Conservation (phyloP, 306 rosid genomes). For the Comarum palustre region DNA sequence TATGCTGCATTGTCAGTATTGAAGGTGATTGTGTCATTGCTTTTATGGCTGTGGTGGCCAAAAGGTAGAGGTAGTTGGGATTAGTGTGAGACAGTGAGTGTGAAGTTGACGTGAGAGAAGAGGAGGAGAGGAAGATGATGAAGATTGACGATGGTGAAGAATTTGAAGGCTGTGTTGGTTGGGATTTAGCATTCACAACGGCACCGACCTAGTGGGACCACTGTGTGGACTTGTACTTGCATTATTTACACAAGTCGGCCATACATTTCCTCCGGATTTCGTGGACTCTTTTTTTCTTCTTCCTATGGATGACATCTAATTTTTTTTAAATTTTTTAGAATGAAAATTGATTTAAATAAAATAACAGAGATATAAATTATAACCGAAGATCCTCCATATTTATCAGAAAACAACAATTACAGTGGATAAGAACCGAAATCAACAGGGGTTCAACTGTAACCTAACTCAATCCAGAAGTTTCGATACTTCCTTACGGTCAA, state of each 20-base stretch:
- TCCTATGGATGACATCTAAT: too few species aligned
- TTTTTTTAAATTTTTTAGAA: too few species aligned
- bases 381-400: too few species aligned
- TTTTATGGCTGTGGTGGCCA: background rate
- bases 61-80: background rate
- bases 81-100: background rate
- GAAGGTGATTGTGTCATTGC: background rate
- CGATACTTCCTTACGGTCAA: too few species aligned
- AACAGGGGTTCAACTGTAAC: too few species aligned
- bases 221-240: background rate
- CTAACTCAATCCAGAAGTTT: too few species aligned
- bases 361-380: too few species aligned
- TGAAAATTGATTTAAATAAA: too few species aligned
- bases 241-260: background rate
- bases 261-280: too few species aligned
- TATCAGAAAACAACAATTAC: too few species aligned
- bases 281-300: too few species aligned
- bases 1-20: background rate
- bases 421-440: too few species aligned
- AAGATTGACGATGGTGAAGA: background rate
- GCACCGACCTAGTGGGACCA: slow-evolving; percentile 16
- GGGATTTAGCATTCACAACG: background rate
- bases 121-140: background rate
- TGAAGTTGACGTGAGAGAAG: background rate
- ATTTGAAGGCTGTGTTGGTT: background rate